Conservation (phyloP, 2,329 filamentous ascomycete species). For the Aspergillus calidoustus region DNA sequence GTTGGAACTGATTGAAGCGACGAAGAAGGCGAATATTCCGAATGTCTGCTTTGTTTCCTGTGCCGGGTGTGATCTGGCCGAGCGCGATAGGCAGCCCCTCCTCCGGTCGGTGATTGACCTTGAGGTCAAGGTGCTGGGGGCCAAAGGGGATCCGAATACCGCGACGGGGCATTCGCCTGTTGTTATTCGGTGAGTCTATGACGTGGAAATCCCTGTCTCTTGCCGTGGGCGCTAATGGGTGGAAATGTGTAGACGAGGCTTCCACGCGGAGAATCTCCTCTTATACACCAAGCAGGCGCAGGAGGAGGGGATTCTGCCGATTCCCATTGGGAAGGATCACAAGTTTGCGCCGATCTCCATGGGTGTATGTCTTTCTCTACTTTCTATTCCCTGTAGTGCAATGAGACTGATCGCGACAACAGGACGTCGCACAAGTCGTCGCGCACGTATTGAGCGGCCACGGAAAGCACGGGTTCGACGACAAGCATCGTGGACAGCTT, state of each 20-base stretch:
- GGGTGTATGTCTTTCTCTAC: constrained; percentile 38
- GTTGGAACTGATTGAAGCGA: constrained; percentile 51
- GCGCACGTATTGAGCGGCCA: constrained; percentile 55
- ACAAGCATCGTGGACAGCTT: constrained; percentile 57
- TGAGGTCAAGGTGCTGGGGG: constrained; percentile 48
- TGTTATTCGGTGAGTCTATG: constrained; percentile 45
- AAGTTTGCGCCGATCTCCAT: constrained; percentile 58
- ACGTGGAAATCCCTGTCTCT: background rate
- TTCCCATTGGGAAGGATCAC: constrained; percentile 54
- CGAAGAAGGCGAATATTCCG: constrained; percentile 50
- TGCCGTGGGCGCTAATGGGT: background rate
- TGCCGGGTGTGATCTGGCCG: constrained; percentile 56
- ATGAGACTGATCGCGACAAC: background rate
- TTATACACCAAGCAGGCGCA: constrained; percentile 53
- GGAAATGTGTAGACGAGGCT: constrained; percentile 47
- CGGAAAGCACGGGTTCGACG: constrained; percentile 56
- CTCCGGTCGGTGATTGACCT: constrained; percentile 58
- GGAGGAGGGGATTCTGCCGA: constrained; percentile 49
- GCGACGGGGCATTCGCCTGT: constrained; percentile 50
- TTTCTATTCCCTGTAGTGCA: too few species aligned
- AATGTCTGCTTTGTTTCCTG: constrained; percentile 56
- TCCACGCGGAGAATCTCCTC: constrained; percentile 59
- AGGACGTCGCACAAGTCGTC: constrained; percentile 55
- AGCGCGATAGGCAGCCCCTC: constrained; percentile 53
- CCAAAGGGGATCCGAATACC: constrained; percentile 50